A percentile compares a stretch with the other conserved stretches of the same genome.
Conservation (phyloP, 2,329 filamentous ascomycete species). For the Phyllosticta capitalensis region DNA sequence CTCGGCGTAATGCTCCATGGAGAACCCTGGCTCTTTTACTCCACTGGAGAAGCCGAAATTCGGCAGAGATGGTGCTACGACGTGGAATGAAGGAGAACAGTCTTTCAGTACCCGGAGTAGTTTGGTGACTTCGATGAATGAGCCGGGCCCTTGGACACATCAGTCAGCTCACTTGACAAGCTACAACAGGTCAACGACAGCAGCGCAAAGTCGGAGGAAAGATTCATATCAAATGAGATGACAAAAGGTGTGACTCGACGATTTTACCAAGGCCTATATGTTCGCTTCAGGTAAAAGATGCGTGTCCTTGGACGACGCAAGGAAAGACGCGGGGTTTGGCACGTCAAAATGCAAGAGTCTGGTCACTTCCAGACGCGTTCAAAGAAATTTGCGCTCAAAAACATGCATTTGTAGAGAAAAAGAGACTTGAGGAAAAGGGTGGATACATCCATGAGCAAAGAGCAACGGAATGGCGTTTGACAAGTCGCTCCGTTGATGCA, state of each 20-base stretch:
- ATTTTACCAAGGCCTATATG: too few relatives aligned
- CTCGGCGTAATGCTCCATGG: slow-evolving; percentile 52
- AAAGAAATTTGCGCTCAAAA: neutral
- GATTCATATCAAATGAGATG: neutral
- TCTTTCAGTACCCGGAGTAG: slow-evolving; percentile 42
- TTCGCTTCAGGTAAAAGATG: too few relatives aligned
- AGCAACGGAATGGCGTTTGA: slow-evolving; percentile 52
- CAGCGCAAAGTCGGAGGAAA: neutral
- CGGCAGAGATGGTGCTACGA: slow-evolving; percentile 46
- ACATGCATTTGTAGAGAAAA: neutral
- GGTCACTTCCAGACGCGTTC: neutral
- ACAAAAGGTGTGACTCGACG: too few relatives aligned
- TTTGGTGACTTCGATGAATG: slow-evolving; percentile 57
- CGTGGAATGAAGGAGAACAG: slow-evolving; percentile 40
- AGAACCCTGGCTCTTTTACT: slow-evolving; percentile 47
- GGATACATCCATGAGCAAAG: slow-evolving; percentile 55
- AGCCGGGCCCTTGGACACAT: slow-evolving; percentile 49
- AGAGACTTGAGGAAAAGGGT: neutral
- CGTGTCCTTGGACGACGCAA: too few relatives aligned
- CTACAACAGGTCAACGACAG: slow-evolving; percentile 13
- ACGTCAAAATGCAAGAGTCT: slow-evolving; percentile 16
- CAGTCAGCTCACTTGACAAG: neutral
- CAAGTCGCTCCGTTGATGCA: slow-evolving; percentile 47
- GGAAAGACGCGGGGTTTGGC: too few relatives aligned
- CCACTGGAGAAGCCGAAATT: slow-evolving; percentile 47